Evolutionary conservation across 1,284 basidiomycete genomes (phyloP).

Genomic region (Trichosporon inkin): DNA sequence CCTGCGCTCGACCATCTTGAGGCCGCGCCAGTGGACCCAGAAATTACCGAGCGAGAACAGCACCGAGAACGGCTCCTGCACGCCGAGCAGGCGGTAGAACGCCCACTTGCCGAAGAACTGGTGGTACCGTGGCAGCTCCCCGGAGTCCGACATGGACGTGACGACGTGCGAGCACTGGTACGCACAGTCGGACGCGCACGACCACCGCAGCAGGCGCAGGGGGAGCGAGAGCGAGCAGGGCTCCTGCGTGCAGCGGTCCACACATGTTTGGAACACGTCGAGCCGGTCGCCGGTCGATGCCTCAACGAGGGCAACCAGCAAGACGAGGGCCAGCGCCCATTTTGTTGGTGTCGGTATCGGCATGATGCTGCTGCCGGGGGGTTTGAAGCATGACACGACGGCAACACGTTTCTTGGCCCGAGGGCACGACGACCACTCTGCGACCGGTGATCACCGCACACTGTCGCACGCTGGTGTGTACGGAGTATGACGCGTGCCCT

Average conservation of each 20-base stretch:
- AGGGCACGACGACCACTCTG: too few species aligned
- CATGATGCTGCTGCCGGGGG: too few species aligned
- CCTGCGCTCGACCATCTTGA: constrained; percentile 54
- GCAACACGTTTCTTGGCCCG: too few species aligned
- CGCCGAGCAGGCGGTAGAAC: constrained; percentile 75
- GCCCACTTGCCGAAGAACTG: constrained; percentile 98
- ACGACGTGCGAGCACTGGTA: constrained; percentile 83
- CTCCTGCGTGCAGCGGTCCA: constrained; percentile 41
- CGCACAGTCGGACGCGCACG: constrained; percentile 80
- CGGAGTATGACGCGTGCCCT: neutral
- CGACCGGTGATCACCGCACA: neutral
- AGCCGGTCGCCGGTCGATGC: constrained; percentile 61
- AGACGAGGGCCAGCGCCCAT: constrained; percentile 16
- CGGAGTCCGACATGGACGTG: constrained; percentile 59
- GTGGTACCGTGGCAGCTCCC: constrained; percentile 51
- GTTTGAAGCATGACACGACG: neutral
- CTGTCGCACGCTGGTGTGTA: neutral
- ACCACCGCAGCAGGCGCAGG: constrained; percentile 57
- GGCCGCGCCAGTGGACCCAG: constrained; percentile 63
- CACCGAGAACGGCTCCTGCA: constrained; percentile 93
- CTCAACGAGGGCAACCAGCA: constrained; percentile 19
- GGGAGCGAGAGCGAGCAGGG: constrained; percentile 58
- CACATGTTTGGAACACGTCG: constrained; percentile 57
- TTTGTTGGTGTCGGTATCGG: neutral
- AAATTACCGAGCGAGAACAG: constrained; percentile 83